Evolutionary conservation across 768 basidiomycete species (phyloP), one percentile per base, ranked within the genome.

Genomic region (Rhodotorula toruloides): DNA sequence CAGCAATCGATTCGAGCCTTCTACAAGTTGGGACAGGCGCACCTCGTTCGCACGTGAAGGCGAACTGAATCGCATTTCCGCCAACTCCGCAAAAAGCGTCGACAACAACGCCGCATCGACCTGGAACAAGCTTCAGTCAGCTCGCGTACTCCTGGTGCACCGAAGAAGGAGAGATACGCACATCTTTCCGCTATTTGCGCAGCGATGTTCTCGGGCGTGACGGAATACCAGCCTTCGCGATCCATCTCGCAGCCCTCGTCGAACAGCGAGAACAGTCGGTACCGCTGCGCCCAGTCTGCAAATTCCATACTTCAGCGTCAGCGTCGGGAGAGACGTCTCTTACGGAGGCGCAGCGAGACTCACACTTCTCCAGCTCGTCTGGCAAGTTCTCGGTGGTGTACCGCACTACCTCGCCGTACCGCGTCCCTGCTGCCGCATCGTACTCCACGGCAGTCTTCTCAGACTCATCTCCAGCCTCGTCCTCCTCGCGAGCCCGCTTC

Each of bases 41-140:
- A 96, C 94, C 94, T 77, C 89, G 80, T 76, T 94, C 89, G 79
- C 96, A 99, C 4, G 92, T 96, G 76, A 87, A 85, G 4, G 96
- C 96, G 77, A 99, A 97, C 7, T 92, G 91, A 63, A 99, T 98
- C 1, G 94, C 85, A 74, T 99, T 99, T 22, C 94, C 96, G 34
- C 96, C 96, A 0, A 98, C 93, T 1, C 96, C 96, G 74, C 93
- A 97, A 76, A 98, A 99, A 0, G 92, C 90, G 75, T 98, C 96
- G 42, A 94, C 81, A 65, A 96, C 81, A 7, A 86, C 87, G 67
- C 85, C 85, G 69, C 87, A 90, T 13, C 70, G 66, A 44, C 70
- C 88, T 84, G 50, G 22, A 22, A 0, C 29, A 39, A 32, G 16
- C 8, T 29, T 31, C 29, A 32, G 22, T 49, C 29, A 13, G 13